phyloP scores from a whole-genome alignment of 2,329 filamentous ascomycete species.

The Fusarium tuaranense region DNA sequence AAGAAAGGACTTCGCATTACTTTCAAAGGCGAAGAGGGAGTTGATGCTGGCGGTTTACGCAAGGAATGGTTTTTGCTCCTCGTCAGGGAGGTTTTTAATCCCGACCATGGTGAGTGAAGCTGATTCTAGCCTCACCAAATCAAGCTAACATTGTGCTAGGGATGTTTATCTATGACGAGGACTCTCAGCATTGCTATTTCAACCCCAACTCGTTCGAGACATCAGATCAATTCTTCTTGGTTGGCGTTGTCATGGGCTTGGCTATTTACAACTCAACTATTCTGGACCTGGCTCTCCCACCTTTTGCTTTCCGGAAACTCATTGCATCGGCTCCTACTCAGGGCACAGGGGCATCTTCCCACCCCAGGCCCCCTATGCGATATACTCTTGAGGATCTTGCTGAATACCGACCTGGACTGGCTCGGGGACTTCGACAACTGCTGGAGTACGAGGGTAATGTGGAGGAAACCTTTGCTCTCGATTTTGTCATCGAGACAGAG shows the following conservation, averaged over 20 bases:
- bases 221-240: constrained; percentile 90
- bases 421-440: constrained; percentile 79
- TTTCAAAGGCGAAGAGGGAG: constrained; percentile 89
- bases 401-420: constrained; percentile 82
- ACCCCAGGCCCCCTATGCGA: constrained; percentile 72
- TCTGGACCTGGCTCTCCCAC: constrained; percentile 86
- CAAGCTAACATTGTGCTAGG: constrained; percentile 60
- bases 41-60: constrained; percentile 88
- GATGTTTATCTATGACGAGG: constrained; percentile 93
- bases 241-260: constrained; percentile 87
- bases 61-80: constrained; percentile 97
- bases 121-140: constrained; percentile 4
- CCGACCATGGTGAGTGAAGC: constrained; percentile 78
- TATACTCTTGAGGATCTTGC: constrained; percentile 86
- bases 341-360: constrained; percentile 64
- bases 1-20: constrained; percentile 90
- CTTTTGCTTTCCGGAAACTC: constrained; percentile 90
- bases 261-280: constrained; percentile 97
- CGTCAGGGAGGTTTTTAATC: constrained; percentile 90
- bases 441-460: constrained; percentile 89
- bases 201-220: constrained; percentile 91
- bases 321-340: constrained; percentile 79
- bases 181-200: constrained; percentile 92
- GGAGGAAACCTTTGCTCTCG: constrained; percentile 80
- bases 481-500: constrained; percentile 83